Percentiles rank a stretch among this genome's conserved stretches.
These are phyloP conservation scores for Globisporangium megalacanthum DNA, from an alignment of 352 stramenopile species.

Conservation along the genomic window DNA sequence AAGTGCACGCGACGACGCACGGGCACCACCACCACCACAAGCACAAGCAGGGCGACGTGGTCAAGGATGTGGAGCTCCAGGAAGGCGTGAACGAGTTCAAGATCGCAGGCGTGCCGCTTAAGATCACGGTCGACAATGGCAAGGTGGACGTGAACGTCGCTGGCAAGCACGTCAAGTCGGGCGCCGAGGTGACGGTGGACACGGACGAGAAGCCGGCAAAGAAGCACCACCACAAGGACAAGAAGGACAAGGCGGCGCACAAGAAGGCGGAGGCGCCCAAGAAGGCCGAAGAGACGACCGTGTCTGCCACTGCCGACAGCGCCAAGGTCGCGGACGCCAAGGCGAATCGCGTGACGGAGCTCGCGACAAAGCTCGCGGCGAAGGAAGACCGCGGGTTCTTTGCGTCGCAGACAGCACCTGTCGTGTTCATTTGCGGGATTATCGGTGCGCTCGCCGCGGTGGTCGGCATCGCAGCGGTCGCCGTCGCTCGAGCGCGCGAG, in stretches of 20 bases:
- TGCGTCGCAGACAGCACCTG: slow-evolving; percentile 27
- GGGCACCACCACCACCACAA: slow-evolving; percentile 9
- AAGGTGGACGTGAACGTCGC: slow-evolving; percentile 13
- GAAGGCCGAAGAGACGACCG: slow-evolving; percentile 3
- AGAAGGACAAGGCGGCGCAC: background rate
- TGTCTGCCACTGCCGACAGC: background rate
- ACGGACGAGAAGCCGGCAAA: background rate
- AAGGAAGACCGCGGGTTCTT: slow-evolving; percentile 30
- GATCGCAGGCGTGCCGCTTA: slow-evolving; percentile 11
- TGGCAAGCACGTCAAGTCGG: slow-evolving; percentile 13
- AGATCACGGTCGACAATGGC: slow-evolving; percentile 11
- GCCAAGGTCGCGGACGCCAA: slow-evolving; percentile 4
- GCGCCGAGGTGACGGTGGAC: slow-evolving; percentile 8
- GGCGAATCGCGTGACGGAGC: slow-evolving; percentile 36
- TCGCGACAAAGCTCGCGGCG: slow-evolving; percentile 49
- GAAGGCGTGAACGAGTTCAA: slow-evolving; percentile 15
- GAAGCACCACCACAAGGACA: slow-evolving; percentile 2
- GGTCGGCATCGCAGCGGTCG: slow-evolving; percentile 53
- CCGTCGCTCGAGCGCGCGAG: slow-evolving; percentile 28
- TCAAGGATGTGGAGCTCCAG: slow-evolving; percentile 12
- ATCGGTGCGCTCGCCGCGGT: slow-evolving; percentile 62
- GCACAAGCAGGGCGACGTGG: slow-evolving; percentile 7
- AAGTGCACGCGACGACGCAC: slow-evolving; percentile 6
- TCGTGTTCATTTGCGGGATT: slow-evolving; percentile 61
- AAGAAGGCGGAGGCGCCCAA: slow-evolving; percentile 5